Conservation (phyloP, 345 rosid species). For the Lumnitzera littorea region DNA sequence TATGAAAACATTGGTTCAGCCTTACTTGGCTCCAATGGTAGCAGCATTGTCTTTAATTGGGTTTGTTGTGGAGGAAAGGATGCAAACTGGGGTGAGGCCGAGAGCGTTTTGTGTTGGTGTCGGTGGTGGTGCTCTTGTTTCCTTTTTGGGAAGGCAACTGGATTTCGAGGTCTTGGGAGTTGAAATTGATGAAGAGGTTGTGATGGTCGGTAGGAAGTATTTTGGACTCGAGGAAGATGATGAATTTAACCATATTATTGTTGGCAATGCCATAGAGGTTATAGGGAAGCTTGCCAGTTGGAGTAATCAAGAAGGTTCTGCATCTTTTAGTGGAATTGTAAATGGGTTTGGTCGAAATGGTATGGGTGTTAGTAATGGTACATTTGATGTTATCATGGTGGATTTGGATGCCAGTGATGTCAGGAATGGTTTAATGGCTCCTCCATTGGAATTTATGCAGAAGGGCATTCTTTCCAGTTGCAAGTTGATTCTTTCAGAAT, state of each 20-base stretch:
- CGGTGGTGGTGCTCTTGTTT: constrained; percentile 81
- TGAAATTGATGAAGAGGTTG: constrained; percentile 61
- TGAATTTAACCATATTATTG: constrained; percentile 21
- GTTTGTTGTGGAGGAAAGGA: constrained; percentile 14
- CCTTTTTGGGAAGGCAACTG: constrained; percentile 45
- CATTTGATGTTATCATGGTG: constrained; percentile 75
- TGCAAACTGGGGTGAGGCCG: constrained; percentile 26
- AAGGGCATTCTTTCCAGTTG: constrained; percentile 45
- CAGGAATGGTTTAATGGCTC: constrained; percentile 50
- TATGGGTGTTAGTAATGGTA: constrained; percentile 4
- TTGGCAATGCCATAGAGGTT: constrained; percentile 51
- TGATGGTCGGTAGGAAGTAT: constrained; percentile 47
- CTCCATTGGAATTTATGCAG: constrained; percentile 52
- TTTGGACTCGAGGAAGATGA: constrained; percentile 56
- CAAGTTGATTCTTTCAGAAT: constrained; percentile 35
- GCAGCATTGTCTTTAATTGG: constrained; percentile 47
- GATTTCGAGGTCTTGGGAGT: constrained; percentile 62
- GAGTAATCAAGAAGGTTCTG: constrained; percentile 5
- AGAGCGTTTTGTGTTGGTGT: constrained; percentile 72
- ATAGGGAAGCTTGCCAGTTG: constrained; percentile 30
- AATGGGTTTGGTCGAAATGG: neutral
- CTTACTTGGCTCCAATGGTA: constrained; percentile 73
- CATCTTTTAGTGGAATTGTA: neutral
- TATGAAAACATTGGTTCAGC: constrained; percentile 53
- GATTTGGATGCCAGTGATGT: constrained; percentile 63